Percentiles rank a stretch among this genome's conserved stretches.
phyloP scores from a whole-genome alignment of 148 eudicot genomes.

The Rhododendron henanense region DNA sequence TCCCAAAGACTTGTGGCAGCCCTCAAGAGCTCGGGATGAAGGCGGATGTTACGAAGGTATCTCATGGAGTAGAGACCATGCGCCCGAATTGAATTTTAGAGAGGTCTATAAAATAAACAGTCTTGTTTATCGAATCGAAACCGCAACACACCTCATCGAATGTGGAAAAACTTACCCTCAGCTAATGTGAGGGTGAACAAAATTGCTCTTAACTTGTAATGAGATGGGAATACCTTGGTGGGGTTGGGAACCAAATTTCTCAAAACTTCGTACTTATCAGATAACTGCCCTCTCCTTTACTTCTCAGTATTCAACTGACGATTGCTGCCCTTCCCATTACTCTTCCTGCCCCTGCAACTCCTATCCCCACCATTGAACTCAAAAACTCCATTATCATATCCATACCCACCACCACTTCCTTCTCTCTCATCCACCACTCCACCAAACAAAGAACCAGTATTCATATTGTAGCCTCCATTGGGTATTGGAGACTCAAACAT shows the following conservation, averaged over 20 bases:
- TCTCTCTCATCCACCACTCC: constrained; percentile 47
- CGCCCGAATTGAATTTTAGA: neutral
- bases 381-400: constrained; percentile 38
- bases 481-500: constrained; percentile 46
- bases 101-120: too few relatives aligned
- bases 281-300: constrained; percentile 64
- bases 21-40: too few relatives aligned
- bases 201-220: neutral
- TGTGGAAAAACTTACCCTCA: too few relatives aligned
- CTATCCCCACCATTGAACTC: constrained; percentile 37
- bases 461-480: constrained; percentile 25
- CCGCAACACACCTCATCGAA: neutral
- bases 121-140: neutral
- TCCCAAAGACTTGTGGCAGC: too few relatives aligned
- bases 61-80: too few relatives aligned
- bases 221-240: constrained; percentile 49
- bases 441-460: constrained; percentile 37
- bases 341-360: constrained; percentile 29
- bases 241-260: constrained; percentile 62
- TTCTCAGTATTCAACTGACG: constrained; percentile 69
- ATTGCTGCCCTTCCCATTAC: constrained; percentile 47
- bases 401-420: constrained; percentile 30
- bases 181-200: neutral
- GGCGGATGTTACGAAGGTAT: too few relatives aligned
- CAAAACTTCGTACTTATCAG: constrained; percentile 45